A percentile compares a stretch with the other conserved stretches of the same genome.
Evolutionary conservation across 495 filamentous ascomycete genomes (phyloP).

Genomic region (Neurospora terricola): DNA sequence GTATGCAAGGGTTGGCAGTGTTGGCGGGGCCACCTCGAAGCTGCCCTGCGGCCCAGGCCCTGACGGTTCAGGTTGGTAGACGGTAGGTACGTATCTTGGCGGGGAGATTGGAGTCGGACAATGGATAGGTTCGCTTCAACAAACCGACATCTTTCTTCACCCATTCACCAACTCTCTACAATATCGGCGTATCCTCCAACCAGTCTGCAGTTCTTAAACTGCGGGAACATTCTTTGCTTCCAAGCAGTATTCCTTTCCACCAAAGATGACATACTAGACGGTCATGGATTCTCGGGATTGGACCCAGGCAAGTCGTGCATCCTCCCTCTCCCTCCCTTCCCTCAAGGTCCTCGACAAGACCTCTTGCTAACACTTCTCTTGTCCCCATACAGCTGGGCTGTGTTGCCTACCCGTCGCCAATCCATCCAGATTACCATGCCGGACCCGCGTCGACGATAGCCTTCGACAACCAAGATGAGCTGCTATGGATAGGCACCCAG

Average conservation of each 20-base stretch:
- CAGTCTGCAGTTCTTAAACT: background rate
- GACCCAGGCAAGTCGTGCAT: background rate
- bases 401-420: slow-evolving; percentile 58
- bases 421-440: slow-evolving; percentile 43
- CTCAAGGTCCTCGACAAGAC: background rate
- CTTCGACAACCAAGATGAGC: slow-evolving; percentile 80
- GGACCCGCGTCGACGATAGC: slow-evolving; percentile 63
- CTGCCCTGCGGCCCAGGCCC: background rate
- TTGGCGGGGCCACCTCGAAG: background rate
- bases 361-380: background rate
- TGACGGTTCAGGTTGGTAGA: background rate
- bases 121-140: background rate
- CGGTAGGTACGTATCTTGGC: background rate
- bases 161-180: background rate
- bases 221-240: background rate
- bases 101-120: background rate
- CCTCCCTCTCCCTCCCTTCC: background rate
- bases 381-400: slow-evolving; percentile 50
- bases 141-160: no score
- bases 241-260: background rate
- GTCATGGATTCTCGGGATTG: background rate
- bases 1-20: background rate
- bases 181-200: background rate
- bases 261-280: background rate
- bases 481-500: slow-evolving; percentile 77